Conservation (phyloP, 495 filamentous ascomycete species). For the Trichoderma asperelloides region DNA sequence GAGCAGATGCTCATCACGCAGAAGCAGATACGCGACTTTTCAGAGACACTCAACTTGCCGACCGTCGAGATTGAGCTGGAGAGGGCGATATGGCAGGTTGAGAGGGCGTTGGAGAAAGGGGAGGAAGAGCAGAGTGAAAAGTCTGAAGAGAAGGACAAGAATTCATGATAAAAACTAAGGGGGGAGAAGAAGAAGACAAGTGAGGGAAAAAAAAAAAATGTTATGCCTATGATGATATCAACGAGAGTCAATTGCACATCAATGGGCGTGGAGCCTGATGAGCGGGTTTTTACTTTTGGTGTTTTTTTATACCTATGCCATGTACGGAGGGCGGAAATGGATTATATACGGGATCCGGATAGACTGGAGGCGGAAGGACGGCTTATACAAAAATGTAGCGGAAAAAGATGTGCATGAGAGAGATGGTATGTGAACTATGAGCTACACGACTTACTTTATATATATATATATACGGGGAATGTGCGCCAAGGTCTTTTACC, state of each 20-base stretch:
- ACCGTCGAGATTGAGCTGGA: slow-evolving; percentile 84
- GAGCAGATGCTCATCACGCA: slow-evolving; percentile 53
- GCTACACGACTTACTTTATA: background rate
- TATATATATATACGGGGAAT: background rate
- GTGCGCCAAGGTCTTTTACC: too few species aligned
- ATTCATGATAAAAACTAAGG: background rate
- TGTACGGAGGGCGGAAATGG: background rate
- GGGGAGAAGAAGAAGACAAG: background rate
- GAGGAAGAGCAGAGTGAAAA: slow-evolving; percentile 22
- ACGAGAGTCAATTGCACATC: background rate
- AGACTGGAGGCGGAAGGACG: background rate
- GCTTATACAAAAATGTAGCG: background rate
- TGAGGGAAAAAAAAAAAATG: background rate
- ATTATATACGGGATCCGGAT: background rate
- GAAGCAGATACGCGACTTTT: slow-evolving; percentile 53
- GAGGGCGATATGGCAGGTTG: slow-evolving; percentile 79
- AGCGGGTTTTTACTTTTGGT: background rate
- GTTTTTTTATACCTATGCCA: background rate
- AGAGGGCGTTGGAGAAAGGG: slow-evolving; percentile 51
- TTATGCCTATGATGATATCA: background rate
- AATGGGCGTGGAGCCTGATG: background rate
- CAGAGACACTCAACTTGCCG: slow-evolving; percentile 63
- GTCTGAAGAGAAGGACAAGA: slow-evolving; percentile 5
- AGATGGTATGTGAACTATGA: background rate
- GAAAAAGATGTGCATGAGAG: background rate